phyloP scores from a whole-genome alignment of 2,329 filamentous ascomycete species.

The Cercospora sojina region DNA sequence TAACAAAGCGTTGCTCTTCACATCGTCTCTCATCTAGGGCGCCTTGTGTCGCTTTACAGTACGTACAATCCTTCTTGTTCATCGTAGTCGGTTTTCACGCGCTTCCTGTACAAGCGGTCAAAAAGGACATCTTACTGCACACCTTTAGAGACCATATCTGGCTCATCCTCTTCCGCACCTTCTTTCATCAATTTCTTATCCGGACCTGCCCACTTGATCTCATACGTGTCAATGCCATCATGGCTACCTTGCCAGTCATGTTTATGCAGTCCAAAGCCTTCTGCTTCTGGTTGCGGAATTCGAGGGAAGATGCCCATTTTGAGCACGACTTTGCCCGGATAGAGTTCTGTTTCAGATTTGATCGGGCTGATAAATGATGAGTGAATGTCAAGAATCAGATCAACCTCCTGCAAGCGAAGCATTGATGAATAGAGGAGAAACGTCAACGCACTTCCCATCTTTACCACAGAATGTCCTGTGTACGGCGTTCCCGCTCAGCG shows the following conservation, averaged over 20 bases:
- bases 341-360: slow-evolving; percentile 45
- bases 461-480: slow-evolving; percentile 48
- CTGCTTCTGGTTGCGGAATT: slow-evolving; percentile 49
- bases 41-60: background rate
- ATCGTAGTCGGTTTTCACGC: background rate
- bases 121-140: background rate
- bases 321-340: slow-evolving; percentile 47
- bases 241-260: slow-evolving; percentile 47
- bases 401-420: background rate
- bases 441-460: slow-evolving; percentile 46
- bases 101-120: background rate
- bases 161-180: slow-evolving; percentile 5
- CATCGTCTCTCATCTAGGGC: background rate
- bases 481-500: slow-evolving; percentile 49
- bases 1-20: background rate
- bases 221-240: slow-evolving; percentile 41
- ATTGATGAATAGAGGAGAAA: background rate
- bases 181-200: slow-evolving; percentile 36
- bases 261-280: slow-evolving; percentile 46
- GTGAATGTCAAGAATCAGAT: slow-evolving; percentile 6
- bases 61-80: background rate
- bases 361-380: slow-evolving; percentile 43
- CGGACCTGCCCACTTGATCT: slow-evolving; percentile 42
- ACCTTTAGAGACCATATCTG: slow-evolving; percentile 11
- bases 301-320: slow-evolving; percentile 54